Conservation (phyloP, 331 rosid genomes). For the Prunus yedoensis region DNA sequence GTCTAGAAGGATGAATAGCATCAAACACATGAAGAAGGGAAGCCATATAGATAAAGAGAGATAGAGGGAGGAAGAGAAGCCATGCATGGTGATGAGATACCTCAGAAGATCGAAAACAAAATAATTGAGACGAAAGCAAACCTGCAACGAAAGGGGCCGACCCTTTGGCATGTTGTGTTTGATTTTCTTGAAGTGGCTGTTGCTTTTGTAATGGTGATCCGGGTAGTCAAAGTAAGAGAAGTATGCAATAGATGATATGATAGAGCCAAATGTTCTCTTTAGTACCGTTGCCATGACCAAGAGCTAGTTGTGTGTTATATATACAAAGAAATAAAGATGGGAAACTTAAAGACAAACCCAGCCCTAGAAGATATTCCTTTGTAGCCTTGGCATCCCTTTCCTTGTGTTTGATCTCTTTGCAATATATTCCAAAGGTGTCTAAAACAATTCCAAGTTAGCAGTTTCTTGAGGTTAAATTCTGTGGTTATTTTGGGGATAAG, state of each 20-base stretch:
- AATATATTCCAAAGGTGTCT: conserved; percentile 34
- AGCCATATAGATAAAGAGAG: background rate
- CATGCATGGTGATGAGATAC: conserved; percentile 22
- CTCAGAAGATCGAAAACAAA: background rate
- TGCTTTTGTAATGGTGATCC: conserved; percentile 29
- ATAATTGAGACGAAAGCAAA: conserved; percentile 23
- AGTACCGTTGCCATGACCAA: conserved; percentile 52
- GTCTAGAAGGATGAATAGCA: background rate
- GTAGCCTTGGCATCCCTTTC: conserved; percentile 39
- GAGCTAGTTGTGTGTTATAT: conserved; percentile 16
- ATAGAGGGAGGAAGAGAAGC: conserved; percentile 22
- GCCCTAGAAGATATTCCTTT: conserved; percentile 60
- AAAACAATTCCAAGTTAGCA: conserved; percentile 21
- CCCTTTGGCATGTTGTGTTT: conserved; percentile 70
- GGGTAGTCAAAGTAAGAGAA: conserved; percentile 27
- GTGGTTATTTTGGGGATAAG: background rate
- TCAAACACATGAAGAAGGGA: background rate
- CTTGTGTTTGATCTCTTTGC: conserved; percentile 28
- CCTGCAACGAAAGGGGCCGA: conserved; percentile 87
- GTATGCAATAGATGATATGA: conserved; percentile 41
- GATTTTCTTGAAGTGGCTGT: conserved; percentile 31
- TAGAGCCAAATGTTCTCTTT: conserved; percentile 44
- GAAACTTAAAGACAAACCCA: conserved; percentile 33
- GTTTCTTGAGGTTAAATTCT: conserved; percentile 26
- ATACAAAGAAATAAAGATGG: conserved; percentile 18